A percentile compares a stretch with the other conserved stretches of the same genome.
Evolutionary conservation across 164 flowering plant genomes (phyloP).

Genomic region (Berberis thunbergii): DNA sequence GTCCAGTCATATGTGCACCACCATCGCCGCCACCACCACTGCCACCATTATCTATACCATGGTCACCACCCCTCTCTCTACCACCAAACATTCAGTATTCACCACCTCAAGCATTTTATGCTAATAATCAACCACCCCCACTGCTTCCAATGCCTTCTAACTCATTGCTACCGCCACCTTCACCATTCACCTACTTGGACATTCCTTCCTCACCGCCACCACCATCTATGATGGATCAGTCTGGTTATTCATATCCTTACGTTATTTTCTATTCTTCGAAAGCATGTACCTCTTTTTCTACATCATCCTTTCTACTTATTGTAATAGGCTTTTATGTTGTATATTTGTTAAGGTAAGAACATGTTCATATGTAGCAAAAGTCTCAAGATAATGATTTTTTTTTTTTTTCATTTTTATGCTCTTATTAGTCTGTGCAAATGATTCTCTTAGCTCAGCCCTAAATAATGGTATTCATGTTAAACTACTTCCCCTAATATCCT

Average conservation of each 20-base stretch:
- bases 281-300: slow-evolving; percentile 8
- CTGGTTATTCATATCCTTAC: slow-evolving; percentile 28
- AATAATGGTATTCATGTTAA: too few species aligned
- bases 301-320: slow-evolving; percentile 1
- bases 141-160: background rate
- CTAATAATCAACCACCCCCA: slow-evolving; percentile 1
- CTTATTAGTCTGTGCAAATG: too few species aligned
- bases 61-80: slow-evolving; percentile 12
- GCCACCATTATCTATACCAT: background rate
- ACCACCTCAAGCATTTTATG: slow-evolving; percentile 4
- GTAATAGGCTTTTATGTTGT: slow-evolving; percentile 8
- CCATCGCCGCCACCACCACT: slow-evolving; percentile 23
- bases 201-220: slow-evolving; percentile 1
- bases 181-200: background rate
- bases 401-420: too few species aligned
- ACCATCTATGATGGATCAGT: slow-evolving; percentile 4
- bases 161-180: background rate
- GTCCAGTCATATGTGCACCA: slow-evolving; percentile 49
- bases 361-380: too few species aligned
- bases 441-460: too few species aligned
- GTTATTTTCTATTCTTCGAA: slow-evolving; percentile 34
- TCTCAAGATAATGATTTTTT: too few species aligned
- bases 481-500: too few species aligned
- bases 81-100: background rate
- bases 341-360: too few species aligned